phyloP scores from a whole-genome alignment of 2,329 filamentous ascomycete genomes.

The Ceratocystis destructans region DNA sequence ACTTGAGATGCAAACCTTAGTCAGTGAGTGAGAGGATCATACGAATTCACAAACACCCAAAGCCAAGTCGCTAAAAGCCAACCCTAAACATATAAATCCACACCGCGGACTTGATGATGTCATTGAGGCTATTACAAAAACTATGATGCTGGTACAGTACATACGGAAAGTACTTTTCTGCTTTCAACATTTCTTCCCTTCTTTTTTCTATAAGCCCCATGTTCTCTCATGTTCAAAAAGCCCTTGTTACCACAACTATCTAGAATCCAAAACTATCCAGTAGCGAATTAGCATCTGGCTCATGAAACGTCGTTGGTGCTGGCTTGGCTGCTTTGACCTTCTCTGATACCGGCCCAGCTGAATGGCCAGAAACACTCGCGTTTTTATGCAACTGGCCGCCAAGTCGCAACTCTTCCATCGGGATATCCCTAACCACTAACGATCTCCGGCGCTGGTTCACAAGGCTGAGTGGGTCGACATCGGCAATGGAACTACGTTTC shows the following conservation, averaged over 20 bases:
- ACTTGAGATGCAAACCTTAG: no score
- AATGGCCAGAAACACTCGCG: conserved; percentile 3
- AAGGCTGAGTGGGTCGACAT: conserved; percentile 50
- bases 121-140: background rate
- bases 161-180: background rate
- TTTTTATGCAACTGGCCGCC: conserved; percentile 27
- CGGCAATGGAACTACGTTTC: conserved; percentile 28
- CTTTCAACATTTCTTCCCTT: background rate
- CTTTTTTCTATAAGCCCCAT: no score
- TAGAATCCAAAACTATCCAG: conserved; percentile 90
- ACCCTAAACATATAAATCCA: background rate
- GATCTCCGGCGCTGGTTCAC: conserved; percentile 55
- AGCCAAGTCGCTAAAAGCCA: background rate
- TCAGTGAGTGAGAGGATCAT: no score
- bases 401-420: conserved; percentile 30
- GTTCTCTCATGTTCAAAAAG: background rate
- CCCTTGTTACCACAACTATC: no score
- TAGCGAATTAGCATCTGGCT: conserved; percentile 79
- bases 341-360: background rate
- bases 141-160: background rate
- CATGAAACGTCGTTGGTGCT: conserved; percentile 68
- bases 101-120: background rate
- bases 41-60: background rate
- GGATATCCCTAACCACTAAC: conserved; percentile 64
- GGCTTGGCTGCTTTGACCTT: conserved; percentile 36